Percentiles rank a stretch among this genome's conserved stretches.
phyloP scores from a whole-genome alignment of 192 early-diverging fungal species.

The Coemansia sp. region DNA sequence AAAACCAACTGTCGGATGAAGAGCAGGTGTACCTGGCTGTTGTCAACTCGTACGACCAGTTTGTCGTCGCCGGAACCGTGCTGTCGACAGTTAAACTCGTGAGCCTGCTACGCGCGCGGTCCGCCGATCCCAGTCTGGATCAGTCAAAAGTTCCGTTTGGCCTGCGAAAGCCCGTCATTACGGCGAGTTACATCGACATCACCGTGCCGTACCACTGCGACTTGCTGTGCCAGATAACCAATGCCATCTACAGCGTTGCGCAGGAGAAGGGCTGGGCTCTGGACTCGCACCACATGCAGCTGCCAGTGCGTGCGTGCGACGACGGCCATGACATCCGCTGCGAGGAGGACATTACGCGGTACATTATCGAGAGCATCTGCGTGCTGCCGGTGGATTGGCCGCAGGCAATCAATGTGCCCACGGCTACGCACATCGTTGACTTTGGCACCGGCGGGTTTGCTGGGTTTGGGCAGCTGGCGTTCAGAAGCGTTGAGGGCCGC shows the following conservation, averaged over 20 bases:
- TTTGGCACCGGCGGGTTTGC: slow-evolving; percentile 85
- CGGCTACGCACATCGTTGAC: slow-evolving; percentile 88
- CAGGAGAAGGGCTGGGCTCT: slow-evolving; percentile 20
- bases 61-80: slow-evolving; percentile 18
- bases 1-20: background rate
- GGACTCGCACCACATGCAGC: slow-evolving; percentile 9
- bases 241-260: background rate
- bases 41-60: slow-evolving; percentile 11
- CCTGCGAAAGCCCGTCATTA: too few species aligned
- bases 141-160: too few species aligned
- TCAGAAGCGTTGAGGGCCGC: slow-evolving; percentile 83
- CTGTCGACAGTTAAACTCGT: slow-evolving; percentile 9
- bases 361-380: too few species aligned
- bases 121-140: too few species aligned
- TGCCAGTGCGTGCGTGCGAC: slow-evolving; percentile 75
- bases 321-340: too few species aligned
- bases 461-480: slow-evolving; percentile 81
- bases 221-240: background rate
- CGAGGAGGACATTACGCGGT: too few species aligned
- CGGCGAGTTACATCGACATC: slow-evolving; percentile 76
- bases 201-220: slow-evolving; percentile 71
- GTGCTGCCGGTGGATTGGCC: too few species aligned
- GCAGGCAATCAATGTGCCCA: too few species aligned
- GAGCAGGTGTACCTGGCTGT: slow-evolving; percentile 15
- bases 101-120: too few species aligned